These are phyloP conservation scores for Malassezia sympodialis DNA, from an alignment of 1,284 basidiomycete species.

Conservation along the genomic window DNA sequence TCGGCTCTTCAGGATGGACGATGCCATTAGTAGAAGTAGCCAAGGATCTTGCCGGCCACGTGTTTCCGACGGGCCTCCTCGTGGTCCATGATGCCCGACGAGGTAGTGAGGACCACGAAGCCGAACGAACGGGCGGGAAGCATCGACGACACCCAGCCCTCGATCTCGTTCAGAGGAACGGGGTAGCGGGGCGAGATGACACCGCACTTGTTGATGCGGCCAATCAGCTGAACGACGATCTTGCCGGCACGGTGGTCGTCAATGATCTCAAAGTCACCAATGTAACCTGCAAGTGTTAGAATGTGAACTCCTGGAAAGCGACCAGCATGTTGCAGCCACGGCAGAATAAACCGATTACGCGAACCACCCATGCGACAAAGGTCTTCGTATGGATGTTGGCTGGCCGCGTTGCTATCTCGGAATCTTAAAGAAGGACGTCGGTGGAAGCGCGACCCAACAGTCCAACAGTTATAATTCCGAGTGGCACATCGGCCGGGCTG, in stretches of 20 bases:
- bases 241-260: constrained; percentile 99
- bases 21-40: constrained; percentile 46
- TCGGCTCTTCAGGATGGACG: not conserved
- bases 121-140: constrained; percentile 72
- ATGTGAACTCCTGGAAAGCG: not conserved
- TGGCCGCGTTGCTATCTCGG: constrained; percentile 36
- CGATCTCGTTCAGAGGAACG: constrained; percentile 82
- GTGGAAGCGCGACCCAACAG: constrained; percentile 30
- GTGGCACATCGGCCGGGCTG: constrained; percentile 1
- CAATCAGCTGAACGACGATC: constrained; percentile 96
- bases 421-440: constrained; percentile 46
- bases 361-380: not conserved
- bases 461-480: constrained; percentile 48
- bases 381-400: not conserved
- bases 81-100: constrained; percentile 96
- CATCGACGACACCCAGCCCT: constrained; percentile 59
- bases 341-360: constrained; percentile 7
- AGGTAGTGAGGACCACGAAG: constrained; percentile 92
- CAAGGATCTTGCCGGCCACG: constrained; percentile 68
- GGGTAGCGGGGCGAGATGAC: constrained; percentile 99
- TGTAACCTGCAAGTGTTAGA: constrained; percentile 65
- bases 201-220: constrained; percentile 90
- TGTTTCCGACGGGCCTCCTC: constrained; percentile 99
- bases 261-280: constrained; percentile 97
- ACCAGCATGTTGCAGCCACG: constrained; percentile 22